phyloP scores from a whole-genome alignment of 192 early-diverging fungal species.

The Backusella parvicylindrica region DNA sequence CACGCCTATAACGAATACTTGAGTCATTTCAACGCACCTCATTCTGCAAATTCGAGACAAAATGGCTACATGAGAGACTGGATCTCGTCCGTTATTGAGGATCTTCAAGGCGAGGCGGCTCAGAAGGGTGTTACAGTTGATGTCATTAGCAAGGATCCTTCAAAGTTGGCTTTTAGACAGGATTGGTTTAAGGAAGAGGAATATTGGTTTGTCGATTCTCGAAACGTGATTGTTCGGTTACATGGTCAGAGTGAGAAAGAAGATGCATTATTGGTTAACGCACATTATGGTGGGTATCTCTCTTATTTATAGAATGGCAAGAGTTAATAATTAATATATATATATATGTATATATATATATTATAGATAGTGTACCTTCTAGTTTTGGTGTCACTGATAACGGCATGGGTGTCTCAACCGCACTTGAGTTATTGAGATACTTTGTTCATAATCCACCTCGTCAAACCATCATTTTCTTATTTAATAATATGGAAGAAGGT shows the following conservation, averaged over 20 bases:
- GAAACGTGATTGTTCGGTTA: conserved; percentile 16
- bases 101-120: conserved; percentile 3
- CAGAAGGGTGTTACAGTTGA: background rate
- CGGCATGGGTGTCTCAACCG: conserved; percentile 57
- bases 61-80: conserved; percentile 8
- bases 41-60: conserved; percentile 15
- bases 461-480: conserved; percentile 66
- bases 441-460: conserved; percentile 49
- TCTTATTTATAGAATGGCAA: too few relatives aligned
- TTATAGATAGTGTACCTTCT: conserved; percentile 57
- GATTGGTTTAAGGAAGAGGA: background rate
- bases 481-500: conserved; percentile 68
- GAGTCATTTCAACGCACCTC: conserved; percentile 15
- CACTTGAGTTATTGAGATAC: conserved; percentile 59
- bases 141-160: conserved; percentile 14
- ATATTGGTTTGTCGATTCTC: conserved; percentile 17
- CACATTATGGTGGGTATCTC: conserved; percentile 54
- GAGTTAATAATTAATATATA: too few relatives aligned
- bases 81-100: conserved; percentile 4
- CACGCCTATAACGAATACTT: conserved; percentile 32
- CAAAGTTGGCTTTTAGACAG: background rate
- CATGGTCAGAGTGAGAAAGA: conserved; percentile 22
- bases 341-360: background rate
- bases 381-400: conserved; percentile 69
- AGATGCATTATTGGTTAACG: conserved; percentile 57